Conservation (phyloP, 23 red algal genomes). For the Gracilariopsis chorda region DNA sequence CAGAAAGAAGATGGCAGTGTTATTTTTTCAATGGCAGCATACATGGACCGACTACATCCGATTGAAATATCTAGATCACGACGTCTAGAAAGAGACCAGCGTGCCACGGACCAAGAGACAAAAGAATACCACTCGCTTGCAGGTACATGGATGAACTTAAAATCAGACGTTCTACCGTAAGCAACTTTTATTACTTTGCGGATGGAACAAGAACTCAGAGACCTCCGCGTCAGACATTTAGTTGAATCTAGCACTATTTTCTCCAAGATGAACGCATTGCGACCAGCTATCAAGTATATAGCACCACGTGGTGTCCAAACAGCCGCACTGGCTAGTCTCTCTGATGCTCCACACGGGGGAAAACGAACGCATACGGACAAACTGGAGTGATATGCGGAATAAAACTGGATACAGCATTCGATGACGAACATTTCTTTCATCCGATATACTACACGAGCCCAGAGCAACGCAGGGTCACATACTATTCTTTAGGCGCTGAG, state of each 20-base stretch:
- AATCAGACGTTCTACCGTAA: background rate
- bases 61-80: background rate
- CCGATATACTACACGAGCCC: background rate
- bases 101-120: background rate
- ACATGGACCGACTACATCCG: background rate
- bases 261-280: background rate
- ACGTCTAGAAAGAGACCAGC: background rate
- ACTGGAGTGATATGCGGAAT: background rate
- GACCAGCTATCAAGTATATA: background rate
- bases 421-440: background rate
- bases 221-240: background rate
- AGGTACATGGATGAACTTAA: background rate
- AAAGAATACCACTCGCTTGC: background rate
- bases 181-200: background rate
- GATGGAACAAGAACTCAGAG: background rate
- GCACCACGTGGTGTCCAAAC: background rate
- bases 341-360: background rate
- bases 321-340: background rate
- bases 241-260: background rate
- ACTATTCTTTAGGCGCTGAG: conserved; percentile 22
- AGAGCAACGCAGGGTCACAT: background rate
- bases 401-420: background rate
- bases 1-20: no score
- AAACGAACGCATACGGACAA: background rate
- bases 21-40: no score